Percentiles rank a stretch among this genome's conserved stretches.
Conservation (phyloP, 495 filamentous ascomycete species). For the Penicillium daleae region DNA sequence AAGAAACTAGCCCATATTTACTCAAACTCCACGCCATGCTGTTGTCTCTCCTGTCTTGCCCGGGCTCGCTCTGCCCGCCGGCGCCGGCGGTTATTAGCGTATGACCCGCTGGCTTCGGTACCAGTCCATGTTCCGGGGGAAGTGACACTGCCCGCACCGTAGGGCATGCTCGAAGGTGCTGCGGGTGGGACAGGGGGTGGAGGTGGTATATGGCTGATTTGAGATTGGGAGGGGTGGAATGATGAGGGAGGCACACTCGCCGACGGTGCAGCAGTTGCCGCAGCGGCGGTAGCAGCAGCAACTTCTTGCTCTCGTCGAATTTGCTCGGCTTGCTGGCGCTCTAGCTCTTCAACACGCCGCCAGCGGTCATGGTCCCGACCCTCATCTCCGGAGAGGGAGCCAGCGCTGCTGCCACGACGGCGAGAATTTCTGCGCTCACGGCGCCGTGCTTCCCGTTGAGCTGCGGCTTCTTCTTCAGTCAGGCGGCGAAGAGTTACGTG, state of each 20-base stretch:
- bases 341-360: conserved; percentile 55
- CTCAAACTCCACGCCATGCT: conserved; percentile 50
- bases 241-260: conserved; percentile 35
- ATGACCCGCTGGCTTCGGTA: conserved; percentile 57
- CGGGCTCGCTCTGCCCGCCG: conserved; percentile 56
- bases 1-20: conserved; percentile 20
- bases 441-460: conserved; percentile 58
- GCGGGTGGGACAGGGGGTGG: conserved; percentile 39
- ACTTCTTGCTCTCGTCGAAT: conserved; percentile 49
- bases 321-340: conserved; percentile 55
- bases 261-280: conserved; percentile 32
- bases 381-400: conserved; percentile 51
- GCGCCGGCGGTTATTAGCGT: conserved; percentile 55
- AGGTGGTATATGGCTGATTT: conserved; percentile 39
- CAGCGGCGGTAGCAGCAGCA: conserved; percentile 33
- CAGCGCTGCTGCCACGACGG: conserved; percentile 48
- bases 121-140: conserved; percentile 53
- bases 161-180: conserved; percentile 44
- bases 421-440: conserved; percentile 47
- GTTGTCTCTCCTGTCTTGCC: conserved; percentile 51
- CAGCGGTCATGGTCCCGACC: conserved; percentile 48
- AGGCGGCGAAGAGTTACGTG: conserved; percentile 81
- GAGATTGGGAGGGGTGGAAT: conserved; percentile 34
- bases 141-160: conserved; percentile 49
- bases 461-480: conserved; percentile 78